Conservation (phyloP, 1,139 yeast species). For the Kodamaea ohmeri region DNA sequence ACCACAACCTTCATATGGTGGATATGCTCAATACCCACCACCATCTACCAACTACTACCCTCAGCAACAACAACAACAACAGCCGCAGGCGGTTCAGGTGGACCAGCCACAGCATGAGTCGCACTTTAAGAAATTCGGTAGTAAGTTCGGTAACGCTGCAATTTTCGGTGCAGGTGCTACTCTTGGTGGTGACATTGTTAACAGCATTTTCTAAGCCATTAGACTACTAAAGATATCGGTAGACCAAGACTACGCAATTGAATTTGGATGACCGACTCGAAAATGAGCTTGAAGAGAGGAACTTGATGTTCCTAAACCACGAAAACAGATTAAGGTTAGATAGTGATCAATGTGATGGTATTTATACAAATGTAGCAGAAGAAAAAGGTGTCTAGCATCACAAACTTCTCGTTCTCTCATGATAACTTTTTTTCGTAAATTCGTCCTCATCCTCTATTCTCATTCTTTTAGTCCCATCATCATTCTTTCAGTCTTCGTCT, state of each 20-base stretch:
- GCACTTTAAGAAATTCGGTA: constrained; percentile 66
- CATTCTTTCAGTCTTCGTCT: background rate
- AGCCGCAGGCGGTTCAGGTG: constrained; percentile 14
- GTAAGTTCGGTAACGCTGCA: constrained; percentile 87
- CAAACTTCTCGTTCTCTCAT: no score
- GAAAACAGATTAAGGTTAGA: no score
- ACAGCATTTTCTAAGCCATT: constrained; percentile 65
- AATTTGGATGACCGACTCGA: no score
- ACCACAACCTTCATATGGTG: constrained; percentile 32
- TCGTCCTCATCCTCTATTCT: constrained; percentile 68
- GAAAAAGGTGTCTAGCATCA: no score
- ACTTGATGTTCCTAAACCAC: no score
- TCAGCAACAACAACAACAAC: constrained; percentile 26
- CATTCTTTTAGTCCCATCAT: background rate
- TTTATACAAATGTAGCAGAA: no score
- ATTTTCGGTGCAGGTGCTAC: constrained; percentile 98
- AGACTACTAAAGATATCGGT: no score
- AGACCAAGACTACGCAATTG: no score
- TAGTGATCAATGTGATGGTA: no score
- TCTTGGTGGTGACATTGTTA: constrained; percentile 81
- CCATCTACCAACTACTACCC: constrained; percentile 44
- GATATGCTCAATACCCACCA: constrained; percentile 52
- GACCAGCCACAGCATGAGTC: constrained; percentile 19
- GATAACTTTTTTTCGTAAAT: constrained; percentile 24
- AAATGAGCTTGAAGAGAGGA: no score